These are phyloP conservation scores for Grigorovia humatica DNA, from an alignment of 805 yeast species.

Conservation along the genomic window DNA sequence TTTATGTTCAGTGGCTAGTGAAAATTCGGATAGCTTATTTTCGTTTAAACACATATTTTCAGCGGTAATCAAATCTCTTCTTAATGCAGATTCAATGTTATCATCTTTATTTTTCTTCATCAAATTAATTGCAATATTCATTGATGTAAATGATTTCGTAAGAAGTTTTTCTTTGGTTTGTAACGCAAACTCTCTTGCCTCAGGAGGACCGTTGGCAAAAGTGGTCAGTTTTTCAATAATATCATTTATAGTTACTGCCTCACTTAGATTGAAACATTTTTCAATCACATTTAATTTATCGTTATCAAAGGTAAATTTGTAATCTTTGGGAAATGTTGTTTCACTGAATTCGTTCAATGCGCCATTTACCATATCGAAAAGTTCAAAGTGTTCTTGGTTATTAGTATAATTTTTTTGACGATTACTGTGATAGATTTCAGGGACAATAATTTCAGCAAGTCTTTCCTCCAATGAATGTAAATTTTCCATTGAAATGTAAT, in stretches of 20 bases:
- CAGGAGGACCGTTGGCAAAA: slow-evolving; percentile 38
- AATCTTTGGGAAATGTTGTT: slow-evolving; percentile 53
- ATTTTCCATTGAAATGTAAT: slow-evolving; percentile 63
- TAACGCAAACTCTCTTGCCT: slow-evolving; percentile 57
- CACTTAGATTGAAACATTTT: slow-evolving; percentile 44
- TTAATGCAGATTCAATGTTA: slow-evolving; percentile 55
- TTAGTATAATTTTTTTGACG: not conserved
- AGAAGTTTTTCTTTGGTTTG: slow-evolving; percentile 45
- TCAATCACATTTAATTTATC: slow-evolving; percentile 59
- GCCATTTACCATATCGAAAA: slow-evolving; percentile 43
- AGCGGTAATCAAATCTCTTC: slow-evolving; percentile 66
- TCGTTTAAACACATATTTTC: slow-evolving; percentile 53
- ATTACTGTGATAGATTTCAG: slow-evolving; percentile 1
- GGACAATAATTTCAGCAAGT: slow-evolving; percentile 46
- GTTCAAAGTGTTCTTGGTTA: slow-evolving; percentile 3
- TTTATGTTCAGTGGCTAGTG: slow-evolving; percentile 56
- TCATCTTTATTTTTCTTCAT: slow-evolving; percentile 50
- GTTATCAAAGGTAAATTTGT: slow-evolving; percentile 45
- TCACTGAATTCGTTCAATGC: slow-evolving; percentile 67
- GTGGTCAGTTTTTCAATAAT: slow-evolving; percentile 43
- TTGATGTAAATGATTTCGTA: slow-evolving; percentile 67
- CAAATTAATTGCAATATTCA: slow-evolving; percentile 60
- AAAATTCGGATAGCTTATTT: slow-evolving; percentile 41
- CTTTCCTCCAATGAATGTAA: slow-evolving; percentile 53
- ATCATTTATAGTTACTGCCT: slow-evolving; percentile 36